A percentile compares a stretch with the other conserved stretches of the same genome.
These are phyloP conservation scores for Wickerhamomyces tratensis DNA, from an alignment of 805 yeast genomes.

Conservation along the genomic window DNA sequence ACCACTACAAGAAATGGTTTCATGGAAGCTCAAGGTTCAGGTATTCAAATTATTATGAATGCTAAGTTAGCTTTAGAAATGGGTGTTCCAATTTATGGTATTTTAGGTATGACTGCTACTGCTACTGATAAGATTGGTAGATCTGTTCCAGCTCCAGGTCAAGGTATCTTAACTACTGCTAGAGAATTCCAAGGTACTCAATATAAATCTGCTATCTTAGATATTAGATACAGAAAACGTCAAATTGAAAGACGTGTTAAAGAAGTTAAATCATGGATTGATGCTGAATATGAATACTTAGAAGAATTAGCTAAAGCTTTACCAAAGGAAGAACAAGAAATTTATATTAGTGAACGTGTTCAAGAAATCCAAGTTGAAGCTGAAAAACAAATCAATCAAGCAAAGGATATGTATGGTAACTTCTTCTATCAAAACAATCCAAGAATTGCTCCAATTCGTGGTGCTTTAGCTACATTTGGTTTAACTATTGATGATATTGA, in stretches of 20 bases:
- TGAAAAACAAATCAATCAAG: slow-evolving; percentile 72
- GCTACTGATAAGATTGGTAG: slow-evolving; percentile 98
- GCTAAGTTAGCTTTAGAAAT: slow-evolving; percentile 89
- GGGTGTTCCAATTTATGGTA: slow-evolving; percentile 99
- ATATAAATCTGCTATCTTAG: slow-evolving; percentile 72
- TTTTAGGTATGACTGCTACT: slow-evolving; percentile 89
- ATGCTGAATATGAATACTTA: slow-evolving; percentile 62
- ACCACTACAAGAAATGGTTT: slow-evolving; percentile 95
- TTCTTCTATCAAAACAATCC: slow-evolving; percentile 87
- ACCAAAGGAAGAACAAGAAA: slow-evolving; percentile 38
- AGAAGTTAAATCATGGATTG: slow-evolving; percentile 82
- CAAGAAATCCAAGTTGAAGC: slow-evolving; percentile 86
- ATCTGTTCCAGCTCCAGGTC: slow-evolving; percentile 99
- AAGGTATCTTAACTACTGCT: slow-evolving; percentile 97
- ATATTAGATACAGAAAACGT: slow-evolving; percentile 87
- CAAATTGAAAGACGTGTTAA: slow-evolving; percentile 72
- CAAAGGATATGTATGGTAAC: slow-evolving; percentile 92
- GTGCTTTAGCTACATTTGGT: slow-evolving; percentile 90
- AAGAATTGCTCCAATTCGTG: slow-evolving; percentile 93
- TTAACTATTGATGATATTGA: slow-evolving; percentile 91
- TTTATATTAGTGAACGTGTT: slow-evolving; percentile 70
- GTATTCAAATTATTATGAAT: slow-evolving; percentile 93
- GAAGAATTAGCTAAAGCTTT: slow-evolving; percentile 58
- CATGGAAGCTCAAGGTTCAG: slow-evolving; percentile 99
- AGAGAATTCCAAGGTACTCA: slow-evolving; percentile 82